Conservation (phyloP, 495 filamentous ascomycete genomes). For the Tuber microsphaerosporum region DNA sequence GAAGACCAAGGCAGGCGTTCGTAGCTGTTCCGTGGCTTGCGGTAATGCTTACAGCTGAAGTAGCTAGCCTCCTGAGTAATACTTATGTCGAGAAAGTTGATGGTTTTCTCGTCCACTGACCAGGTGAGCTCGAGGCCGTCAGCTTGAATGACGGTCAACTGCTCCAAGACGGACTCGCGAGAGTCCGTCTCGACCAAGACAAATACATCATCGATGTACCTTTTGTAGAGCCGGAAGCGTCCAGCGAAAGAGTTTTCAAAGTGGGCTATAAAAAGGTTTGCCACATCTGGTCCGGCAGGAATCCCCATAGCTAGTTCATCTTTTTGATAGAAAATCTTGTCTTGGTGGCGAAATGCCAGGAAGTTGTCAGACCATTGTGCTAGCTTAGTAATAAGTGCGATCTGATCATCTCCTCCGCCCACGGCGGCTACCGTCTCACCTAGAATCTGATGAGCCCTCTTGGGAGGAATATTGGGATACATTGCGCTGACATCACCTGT, state of each 20-base stretch:
- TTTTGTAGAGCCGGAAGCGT: background rate
- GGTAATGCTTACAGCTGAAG: background rate
- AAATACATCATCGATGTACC: conserved; percentile 10
- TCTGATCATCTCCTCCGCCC: too few relatives aligned
- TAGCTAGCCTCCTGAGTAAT: background rate
- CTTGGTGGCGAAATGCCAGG: background rate
- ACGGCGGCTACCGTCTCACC: background rate
- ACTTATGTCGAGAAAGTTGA: too few relatives aligned
- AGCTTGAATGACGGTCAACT: background rate
- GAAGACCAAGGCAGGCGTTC: conserved; percentile 6
- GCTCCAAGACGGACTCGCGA: background rate
- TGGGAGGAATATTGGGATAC: background rate
- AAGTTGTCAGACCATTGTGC: too few relatives aligned
- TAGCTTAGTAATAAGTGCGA: too few relatives aligned
- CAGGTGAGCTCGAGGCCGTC: background rate
- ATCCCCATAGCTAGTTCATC: background rate
- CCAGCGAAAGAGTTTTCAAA: background rate
- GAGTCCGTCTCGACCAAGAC: background rate
- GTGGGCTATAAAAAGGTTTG: background rate
- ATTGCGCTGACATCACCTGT: conserved; percentile 8
- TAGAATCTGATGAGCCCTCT: background rate
- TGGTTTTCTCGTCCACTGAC: too few relatives aligned
- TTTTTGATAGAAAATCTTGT: background rate
- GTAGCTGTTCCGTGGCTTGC: conserved; percentile 7
- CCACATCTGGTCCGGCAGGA: background rate